Evolutionary conservation across 164 flowering plant genomes (phyloP).

Genomic region (Vitis rotundifolia): DNA sequence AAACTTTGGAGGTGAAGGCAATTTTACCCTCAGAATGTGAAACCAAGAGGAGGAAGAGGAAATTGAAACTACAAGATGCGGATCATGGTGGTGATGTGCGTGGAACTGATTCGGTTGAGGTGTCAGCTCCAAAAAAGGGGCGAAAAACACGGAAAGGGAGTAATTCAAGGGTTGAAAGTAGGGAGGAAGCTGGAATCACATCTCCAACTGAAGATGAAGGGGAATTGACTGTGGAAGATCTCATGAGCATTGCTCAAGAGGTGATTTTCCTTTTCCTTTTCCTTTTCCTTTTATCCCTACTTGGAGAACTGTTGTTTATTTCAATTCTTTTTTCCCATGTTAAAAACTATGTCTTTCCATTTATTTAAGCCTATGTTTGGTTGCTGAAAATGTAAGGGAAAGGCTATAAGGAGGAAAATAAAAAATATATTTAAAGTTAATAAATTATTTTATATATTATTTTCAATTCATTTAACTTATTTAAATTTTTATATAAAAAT

Average conservation of each 20-base stretch:
- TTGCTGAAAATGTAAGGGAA: no score
- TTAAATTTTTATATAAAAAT: no score
- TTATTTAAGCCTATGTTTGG: no score
- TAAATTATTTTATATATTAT: no score
- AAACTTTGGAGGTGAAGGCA: constrained; percentile 9
- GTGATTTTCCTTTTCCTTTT: constrained; percentile 23
- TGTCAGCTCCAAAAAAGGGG: constrained; percentile 11
- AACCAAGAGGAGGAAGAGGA: constrained; percentile 18
- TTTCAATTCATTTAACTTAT: no score
- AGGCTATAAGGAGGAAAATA: no score
- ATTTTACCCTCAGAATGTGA: constrained; percentile 15
- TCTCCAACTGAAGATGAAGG: constrained; percentile 31
- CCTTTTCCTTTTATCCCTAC: no score
- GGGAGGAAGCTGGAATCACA: constrained; percentile 12
- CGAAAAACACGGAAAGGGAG: constrained; percentile 6
- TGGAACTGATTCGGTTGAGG: constrained; percentile 11
- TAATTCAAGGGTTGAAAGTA: background rate
- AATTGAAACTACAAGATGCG: constrained; percentile 6
- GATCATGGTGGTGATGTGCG: constrained; percentile 8
- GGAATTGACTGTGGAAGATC: constrained; percentile 61
- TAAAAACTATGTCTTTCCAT: background rate
- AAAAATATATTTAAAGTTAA: no score
- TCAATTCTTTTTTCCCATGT: no score
- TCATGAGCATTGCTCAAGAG: constrained; percentile 72
- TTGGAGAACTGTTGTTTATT: no score